phyloP scores from a whole-genome alignment of 345 rosid genomes.

The Eucalyptus urophylla region DNA sequence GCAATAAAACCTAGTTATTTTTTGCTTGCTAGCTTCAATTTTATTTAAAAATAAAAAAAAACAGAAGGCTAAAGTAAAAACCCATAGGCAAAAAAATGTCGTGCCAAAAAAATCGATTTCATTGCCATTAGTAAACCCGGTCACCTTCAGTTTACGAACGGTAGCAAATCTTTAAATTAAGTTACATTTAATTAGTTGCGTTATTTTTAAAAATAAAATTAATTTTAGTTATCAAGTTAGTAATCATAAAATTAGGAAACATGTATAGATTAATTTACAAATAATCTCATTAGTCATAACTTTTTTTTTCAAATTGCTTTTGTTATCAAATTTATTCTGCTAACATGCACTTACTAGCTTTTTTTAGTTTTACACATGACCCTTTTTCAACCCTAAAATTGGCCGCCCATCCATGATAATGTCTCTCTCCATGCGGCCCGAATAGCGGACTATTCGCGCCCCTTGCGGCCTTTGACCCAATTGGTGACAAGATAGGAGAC shows the following conservation, averaged over 20 bases:
- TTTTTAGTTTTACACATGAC: background rate
- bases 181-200: background rate
- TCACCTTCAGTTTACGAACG: background rate
- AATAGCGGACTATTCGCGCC: too few relatives aligned
- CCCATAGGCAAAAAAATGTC: too few relatives aligned
- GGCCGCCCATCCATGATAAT: background rate
- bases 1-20: background rate
- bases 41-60: too few relatives aligned
- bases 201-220: background rate
- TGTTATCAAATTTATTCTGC: background rate
- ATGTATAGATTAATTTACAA: background rate
- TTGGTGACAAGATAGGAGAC: background rate
- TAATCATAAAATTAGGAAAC: background rate
- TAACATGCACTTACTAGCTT: background rate
- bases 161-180: background rate
- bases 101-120: background rate
- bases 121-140: accelerated
- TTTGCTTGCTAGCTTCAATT: background rate
- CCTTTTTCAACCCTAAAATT: background rate
- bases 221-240: background rate
- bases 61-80: too few relatives aligned
- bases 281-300: background rate
- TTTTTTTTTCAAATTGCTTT: background rate
- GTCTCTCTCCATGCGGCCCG: background rate
- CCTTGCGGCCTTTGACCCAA: background rate